Evolutionary conservation across 2,329 filamentous ascomycete species (phyloP).

Genomic region (Calonectria crousiana): DNA sequence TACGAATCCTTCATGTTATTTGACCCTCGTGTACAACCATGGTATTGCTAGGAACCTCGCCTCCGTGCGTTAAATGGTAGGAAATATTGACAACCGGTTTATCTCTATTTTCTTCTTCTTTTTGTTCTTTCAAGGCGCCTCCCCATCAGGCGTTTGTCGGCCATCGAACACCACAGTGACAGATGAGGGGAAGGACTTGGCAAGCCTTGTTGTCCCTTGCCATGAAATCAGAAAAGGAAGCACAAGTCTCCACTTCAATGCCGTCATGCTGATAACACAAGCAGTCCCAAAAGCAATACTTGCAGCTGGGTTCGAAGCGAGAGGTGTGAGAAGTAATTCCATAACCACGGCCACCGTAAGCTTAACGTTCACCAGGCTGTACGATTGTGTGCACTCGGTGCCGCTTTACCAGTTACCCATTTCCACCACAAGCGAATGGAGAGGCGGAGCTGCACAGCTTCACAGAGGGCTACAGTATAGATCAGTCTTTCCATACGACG

Average conservation of each 20-base stretch:
- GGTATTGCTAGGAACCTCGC: neutral
- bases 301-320: neutral
- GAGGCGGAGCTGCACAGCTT: neutral
- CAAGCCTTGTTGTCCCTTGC: slow-evolving; percentile 5
- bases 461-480: neutral
- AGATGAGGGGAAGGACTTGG: slow-evolving; percentile 19
- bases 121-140: neutral
- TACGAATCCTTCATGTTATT: neutral
- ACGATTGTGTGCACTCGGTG: slow-evolving; percentile 8
- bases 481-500: neutral
- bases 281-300: neutral
- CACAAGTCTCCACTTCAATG: neutral
- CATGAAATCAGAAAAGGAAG: neutral
- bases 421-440: neutral
- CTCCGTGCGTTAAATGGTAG: neutral
- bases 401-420: neutral
- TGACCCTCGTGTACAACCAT: neutral
- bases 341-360: slow-evolving; percentile 4
- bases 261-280: neutral
- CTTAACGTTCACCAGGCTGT: neutral
- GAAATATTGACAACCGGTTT: neutral
- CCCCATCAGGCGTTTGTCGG: neutral
- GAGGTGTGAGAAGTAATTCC: neutral
- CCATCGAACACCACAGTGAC: neutral
- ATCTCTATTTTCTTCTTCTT: neutral